Percentiles rank a stretch among this genome's conserved stretches.
Evolutionary conservation across 169 alveolate species (phyloP).

Genomic region (Blepharisma undulans): DNA sequence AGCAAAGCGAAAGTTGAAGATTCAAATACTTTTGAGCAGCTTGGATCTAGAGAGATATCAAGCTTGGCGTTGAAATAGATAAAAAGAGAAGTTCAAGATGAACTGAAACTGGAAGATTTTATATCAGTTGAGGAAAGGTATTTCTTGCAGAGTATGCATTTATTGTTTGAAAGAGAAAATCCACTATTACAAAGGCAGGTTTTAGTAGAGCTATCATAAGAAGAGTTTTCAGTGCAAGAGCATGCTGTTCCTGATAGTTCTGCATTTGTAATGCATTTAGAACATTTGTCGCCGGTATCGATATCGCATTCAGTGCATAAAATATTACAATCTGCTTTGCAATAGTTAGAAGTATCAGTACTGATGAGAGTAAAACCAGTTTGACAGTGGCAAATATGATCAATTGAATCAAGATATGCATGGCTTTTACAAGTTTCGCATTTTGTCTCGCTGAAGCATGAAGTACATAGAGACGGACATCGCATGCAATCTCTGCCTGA

Average conservation of each 20-base stretch:
- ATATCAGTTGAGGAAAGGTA: not conserved
- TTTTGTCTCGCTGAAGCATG: not conserved
- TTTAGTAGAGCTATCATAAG: not conserved
- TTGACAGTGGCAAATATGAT: not conserved
- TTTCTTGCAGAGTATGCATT: not conserved
- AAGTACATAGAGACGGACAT: not conserved
- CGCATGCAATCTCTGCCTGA: not conserved
- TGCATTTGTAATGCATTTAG: not conserved
- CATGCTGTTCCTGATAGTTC: not conserved
- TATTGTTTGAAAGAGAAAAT: not conserved
- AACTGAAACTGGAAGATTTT: not conserved
- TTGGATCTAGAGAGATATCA: not conserved
- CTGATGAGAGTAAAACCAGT: not conserved
- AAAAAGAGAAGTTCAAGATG: not conserved
- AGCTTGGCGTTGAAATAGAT: not conserved
- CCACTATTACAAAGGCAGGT: not conserved
- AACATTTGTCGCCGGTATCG: not conserved
- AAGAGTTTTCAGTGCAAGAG: not conserved
- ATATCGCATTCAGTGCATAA: not conserved
- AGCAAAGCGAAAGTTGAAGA: not conserved
- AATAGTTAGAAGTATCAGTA: not conserved
- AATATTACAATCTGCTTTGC: not conserved
- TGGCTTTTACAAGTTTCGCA: not conserved
- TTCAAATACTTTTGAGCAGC: not conserved
- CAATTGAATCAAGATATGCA: not conserved